Evolutionary conservation across 352 stramenopile species (phyloP), one percentile per base, ranked within the genome.

Genomic region (Pythium aquatile): DNA sequence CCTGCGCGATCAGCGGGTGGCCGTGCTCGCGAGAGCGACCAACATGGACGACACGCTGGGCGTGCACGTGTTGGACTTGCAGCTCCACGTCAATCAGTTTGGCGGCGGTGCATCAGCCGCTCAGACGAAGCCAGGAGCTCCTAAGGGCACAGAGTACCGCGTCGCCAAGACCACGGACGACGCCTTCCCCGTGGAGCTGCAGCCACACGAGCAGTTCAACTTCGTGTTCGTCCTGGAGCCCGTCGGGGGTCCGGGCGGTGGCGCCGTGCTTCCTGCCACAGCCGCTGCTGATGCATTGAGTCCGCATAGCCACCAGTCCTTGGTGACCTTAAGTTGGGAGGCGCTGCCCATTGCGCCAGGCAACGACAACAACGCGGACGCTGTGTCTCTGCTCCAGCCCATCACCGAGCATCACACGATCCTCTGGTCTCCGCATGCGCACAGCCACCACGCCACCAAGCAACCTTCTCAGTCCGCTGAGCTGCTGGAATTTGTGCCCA

Each of bases 341-440:
- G 69, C 5, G 39, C 52, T 3, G 52, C 70, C 66, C 51, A 14
- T 17, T 8, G 6, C 40, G 20, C 44, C 44, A 28, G 24, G 24
- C 20, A 20, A 51, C 30, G n/a, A 20, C 10, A 30, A 32, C 10
- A 30, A 32, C 8, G 1, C 9, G 10, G 4, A 8, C 3, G 24
- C 28, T 3, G 39, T 24, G 46, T 68, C 68, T 56, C 73, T 70
- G 60, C 69, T 65, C 5, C 66, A 72, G 35, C 53, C 66, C 24
- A 84, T 88, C 55, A 88, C 72, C 24, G 83, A 92, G 56, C 76
- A 79, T 64, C 81, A 87, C 73, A 83, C 78, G 40, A 77, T 90
- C 69, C 75, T 81, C 47, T 92, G 83, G 83, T 82, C 75, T 37
- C 76, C 76, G 58, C 77, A 68, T 9, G 46, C 49, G 0, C 48